Evolutionary conservation across 306 rosid genomes (phyloP).

Genomic region (Quercus ilex): DNA sequence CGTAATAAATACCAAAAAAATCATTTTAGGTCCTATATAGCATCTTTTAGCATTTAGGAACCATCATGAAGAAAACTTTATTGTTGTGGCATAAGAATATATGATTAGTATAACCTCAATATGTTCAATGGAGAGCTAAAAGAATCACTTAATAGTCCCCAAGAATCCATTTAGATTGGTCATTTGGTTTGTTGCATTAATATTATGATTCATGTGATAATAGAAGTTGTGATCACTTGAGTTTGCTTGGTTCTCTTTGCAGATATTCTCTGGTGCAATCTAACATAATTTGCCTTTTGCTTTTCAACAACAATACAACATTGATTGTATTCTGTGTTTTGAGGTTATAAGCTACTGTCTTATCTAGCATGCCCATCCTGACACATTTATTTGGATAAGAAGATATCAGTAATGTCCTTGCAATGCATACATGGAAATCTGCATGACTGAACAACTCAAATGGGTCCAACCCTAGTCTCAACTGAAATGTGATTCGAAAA

Average conservation of each 20-base stretch:
- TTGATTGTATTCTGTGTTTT: neutral
- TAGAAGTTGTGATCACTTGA: neutral
- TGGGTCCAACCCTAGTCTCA: neutral
- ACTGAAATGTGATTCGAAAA: neutral
- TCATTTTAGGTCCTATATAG: neutral
- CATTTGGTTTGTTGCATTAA: neutral
- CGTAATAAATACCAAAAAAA: neutral
- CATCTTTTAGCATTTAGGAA: neutral
- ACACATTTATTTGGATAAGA: neutral
- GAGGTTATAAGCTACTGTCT: neutral
- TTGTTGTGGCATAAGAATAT: neutral
- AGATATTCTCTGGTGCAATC: neutral
- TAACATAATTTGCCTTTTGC: neutral
- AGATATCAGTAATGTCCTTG: neutral
- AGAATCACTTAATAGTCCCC: neutral
- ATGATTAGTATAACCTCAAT: neutral
- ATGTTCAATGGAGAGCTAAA: neutral
- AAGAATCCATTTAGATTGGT: neutral
- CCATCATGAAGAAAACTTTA: neutral
- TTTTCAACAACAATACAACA: neutral
- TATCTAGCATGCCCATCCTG: neutral
- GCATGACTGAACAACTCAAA: neutral
- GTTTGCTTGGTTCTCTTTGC: neutral
- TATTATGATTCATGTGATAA: neutral
- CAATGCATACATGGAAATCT: neutral